Percentiles rank a stretch among this genome's conserved stretches.
Evolutionary conservation across 1,284 basidiomycete genomes (phyloP).

Genomic region (Coriolopsis trogii): DNA sequence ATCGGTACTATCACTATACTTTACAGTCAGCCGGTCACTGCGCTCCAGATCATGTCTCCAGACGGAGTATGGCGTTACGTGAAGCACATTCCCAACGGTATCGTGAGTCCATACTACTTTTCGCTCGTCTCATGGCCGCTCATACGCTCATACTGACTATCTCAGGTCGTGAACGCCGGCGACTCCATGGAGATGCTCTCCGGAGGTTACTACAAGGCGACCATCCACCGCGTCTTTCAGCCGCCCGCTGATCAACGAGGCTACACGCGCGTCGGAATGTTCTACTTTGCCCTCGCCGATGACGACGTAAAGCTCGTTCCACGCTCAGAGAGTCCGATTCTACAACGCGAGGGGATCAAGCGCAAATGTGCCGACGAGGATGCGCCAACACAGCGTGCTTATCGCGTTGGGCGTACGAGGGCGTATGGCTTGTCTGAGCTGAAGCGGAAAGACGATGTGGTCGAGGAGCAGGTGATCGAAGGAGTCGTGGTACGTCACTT

Average conservation of each 20-base stretch:
- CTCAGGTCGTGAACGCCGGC: conserved; percentile 62
- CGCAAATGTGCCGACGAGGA: conserved; percentile 31
- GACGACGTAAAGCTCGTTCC: conserved; percentile 40
- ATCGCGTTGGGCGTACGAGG: conserved; percentile 41
- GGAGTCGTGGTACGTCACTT: conserved; percentile 48
- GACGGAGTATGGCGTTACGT: conserved; percentile 63
- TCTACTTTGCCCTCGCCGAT: conserved; percentile 46
- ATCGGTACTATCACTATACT: conserved; percentile 57
- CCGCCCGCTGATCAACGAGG: conserved; percentile 52
- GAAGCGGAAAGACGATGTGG: conserved; percentile 35
- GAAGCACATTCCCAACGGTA: conserved; percentile 58
- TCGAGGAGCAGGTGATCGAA: conserved; percentile 46
- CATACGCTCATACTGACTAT: no score
- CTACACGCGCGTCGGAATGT: conserved; percentile 50
- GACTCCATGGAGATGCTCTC: conserved; percentile 61
- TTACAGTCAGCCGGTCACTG: conserved; percentile 62
- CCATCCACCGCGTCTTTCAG: conserved; percentile 43
- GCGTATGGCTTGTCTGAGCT: conserved; percentile 42
- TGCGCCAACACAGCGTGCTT: conserved; percentile 41
- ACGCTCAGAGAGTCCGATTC: conserved; percentile 41
- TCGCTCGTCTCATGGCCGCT: no score
- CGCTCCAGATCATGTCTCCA: conserved; percentile 54
- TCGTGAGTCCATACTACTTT: no score
- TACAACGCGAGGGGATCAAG: conserved; percentile 37
- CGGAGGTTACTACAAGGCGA: conserved; percentile 48